Evolutionary conservation across 2,329 filamentous ascomycete genomes (phyloP), one percentile per base, ranked within the genome.

Genomic region (Immersiporthe knoxdaviesiana): DNA sequence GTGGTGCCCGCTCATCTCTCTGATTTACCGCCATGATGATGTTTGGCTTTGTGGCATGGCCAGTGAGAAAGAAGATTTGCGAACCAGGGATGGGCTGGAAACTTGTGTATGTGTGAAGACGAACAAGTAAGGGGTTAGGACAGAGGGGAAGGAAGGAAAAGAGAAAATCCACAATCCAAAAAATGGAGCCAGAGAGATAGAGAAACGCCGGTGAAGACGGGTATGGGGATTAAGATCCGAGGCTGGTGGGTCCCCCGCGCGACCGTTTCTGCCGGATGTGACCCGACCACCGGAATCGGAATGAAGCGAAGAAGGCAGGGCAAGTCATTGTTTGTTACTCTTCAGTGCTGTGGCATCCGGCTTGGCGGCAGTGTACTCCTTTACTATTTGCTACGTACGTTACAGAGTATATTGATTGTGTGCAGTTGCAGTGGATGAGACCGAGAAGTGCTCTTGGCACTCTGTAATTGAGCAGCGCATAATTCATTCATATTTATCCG

Each of bases 1-100:
- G 68, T 56, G 70, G 70, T 21, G 70, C 70, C 50, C 63, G 65
- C 70, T 72, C 70, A 47, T 72, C 65, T 52, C 54, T 66, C 18
- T 52, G n/a, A 16, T 66, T 41, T 64, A 58, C 68, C 37, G 67
- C 64, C 69, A 67, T 69, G 5, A 67, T 67, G 5, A 50, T 67
- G 62, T 50, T 18, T 41, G 30, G 8, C 4, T 24, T 41, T n/a
- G 12, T 24, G 12, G 21, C 52, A 68, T 67, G 32, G 52, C 60
- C 6, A 50, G 30, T 16, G 27, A 18, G 27, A 8, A 35, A 18
- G 30, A 35, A 4, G 16, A 10, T 16, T 3, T 14, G 8, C n/a
- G n/a, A n/a, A n/a, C n/a, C n/a, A n/a, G n/a, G 24, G 56, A 11
- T 21, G 56, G 41, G 16, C 32, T 6, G 2, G 27, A 32, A 30